Evolutionary conservation across 768 basidiomycete genomes (phyloP).

Genomic region (Hemileccinum rubropunctum): DNA sequence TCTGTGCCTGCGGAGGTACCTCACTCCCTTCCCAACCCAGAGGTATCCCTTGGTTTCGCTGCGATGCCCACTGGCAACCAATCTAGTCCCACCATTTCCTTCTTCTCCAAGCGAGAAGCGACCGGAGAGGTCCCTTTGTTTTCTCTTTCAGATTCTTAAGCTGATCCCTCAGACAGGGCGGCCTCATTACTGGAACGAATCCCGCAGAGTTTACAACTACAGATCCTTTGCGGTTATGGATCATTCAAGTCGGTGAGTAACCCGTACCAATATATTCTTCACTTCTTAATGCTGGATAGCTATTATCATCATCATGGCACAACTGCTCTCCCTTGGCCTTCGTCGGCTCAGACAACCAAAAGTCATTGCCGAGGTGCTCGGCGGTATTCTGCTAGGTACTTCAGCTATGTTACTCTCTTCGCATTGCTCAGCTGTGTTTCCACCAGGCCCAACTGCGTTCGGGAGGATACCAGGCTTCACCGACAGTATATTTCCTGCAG

Average conservation of each 20-base stretch:
- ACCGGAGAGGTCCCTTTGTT: constrained; percentile 18
- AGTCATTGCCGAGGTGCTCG: constrained; percentile 80
- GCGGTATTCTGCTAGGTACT: constrained; percentile 79
- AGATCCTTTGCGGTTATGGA: constrained; percentile 77
- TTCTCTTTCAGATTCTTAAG: neutral
- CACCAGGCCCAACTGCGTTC: constrained; percentile 47
- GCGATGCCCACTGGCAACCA: no score
- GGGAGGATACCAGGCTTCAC: constrained; percentile 90
- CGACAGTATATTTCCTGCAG: constrained; percentile 72
- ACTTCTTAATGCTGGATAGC: constrained; percentile 37
- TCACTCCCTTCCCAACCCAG: no score
- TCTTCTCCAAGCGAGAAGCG: constrained; percentile 5
- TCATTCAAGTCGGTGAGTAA: constrained; percentile 68
- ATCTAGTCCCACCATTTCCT: neutral
- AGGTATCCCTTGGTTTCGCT: no score
- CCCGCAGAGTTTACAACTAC: constrained; percentile 58
- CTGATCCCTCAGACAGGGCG: constrained; percentile 46
- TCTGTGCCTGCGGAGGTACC: no score
- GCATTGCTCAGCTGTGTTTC: neutral
- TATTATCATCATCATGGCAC: constrained; percentile 78
- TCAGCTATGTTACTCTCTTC: constrained; percentile 33
- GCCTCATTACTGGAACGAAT: constrained; percentile 70
- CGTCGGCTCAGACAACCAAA: constrained; percentile 77
- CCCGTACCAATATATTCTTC: neutral
- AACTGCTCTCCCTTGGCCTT: constrained; percentile 65